phyloP scores from a whole-genome alignment of 202 grass and related monocot genomes.

The Saccharum hybrid region DNA sequence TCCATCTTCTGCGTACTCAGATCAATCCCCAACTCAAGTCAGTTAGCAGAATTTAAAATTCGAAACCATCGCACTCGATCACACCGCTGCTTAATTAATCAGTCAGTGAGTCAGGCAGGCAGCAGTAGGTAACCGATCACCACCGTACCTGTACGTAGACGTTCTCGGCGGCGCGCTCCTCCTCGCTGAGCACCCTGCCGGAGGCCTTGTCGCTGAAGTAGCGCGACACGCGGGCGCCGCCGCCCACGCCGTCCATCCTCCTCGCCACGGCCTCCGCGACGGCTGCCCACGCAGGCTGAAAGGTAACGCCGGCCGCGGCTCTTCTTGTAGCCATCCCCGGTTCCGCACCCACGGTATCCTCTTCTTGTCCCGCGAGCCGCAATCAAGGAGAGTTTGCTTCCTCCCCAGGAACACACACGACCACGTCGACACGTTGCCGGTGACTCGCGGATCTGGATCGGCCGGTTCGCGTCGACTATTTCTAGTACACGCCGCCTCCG shows the following conservation, averaged over 20 bases:
- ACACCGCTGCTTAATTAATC: not conserved
- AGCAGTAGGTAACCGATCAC: not conserved
- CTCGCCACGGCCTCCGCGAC: conserved; percentile 9
- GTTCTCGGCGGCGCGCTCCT: conserved; percentile 80
- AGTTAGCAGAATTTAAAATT: not conserved
- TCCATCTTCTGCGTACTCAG: conserved; percentile 79
- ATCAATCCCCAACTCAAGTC: not conserved
- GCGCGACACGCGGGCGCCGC: conserved; percentile 42
- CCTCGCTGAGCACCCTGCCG: conserved; percentile 80
- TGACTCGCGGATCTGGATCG: not conserved
- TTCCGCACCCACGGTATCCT: not conserved
- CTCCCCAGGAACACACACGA: conserved; percentile 35
- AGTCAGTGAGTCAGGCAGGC: no score
- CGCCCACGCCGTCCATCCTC: conserved; percentile 42
- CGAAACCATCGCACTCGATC: not conserved
- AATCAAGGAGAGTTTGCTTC: not conserved
- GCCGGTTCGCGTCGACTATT: not conserved
- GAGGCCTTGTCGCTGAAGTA: conserved; percentile 65
- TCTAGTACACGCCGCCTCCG: not conserved
- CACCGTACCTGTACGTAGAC: conserved; percentile 82
- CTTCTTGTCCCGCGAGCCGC: conserved; percentile 26
- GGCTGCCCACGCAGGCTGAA: conserved; percentile 29
- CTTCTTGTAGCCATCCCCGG: conserved; percentile 60
- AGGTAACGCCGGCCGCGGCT: not conserved
- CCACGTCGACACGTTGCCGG: conserved; percentile 4